phyloP scores from a whole-genome alignment of 345 rosid genomes.

The Salix dunnii region DNA sequence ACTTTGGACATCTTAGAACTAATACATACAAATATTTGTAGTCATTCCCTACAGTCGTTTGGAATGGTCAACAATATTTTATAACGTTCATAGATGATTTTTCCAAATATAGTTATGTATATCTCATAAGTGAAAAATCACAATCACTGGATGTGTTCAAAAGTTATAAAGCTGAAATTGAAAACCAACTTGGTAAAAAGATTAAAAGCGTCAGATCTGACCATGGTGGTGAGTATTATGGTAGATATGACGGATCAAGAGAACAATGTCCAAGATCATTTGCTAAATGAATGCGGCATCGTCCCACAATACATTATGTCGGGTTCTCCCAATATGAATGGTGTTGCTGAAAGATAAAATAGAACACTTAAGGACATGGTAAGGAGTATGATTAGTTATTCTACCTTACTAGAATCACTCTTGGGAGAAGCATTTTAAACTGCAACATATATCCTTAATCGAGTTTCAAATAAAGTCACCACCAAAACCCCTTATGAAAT shows the following conservation, averaged over 20 bases:
- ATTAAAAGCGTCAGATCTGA: not conserved
- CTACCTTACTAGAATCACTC: too few species aligned
- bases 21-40: slow-evolving; percentile 17
- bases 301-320: too few species aligned
- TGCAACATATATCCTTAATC: too few species aligned
- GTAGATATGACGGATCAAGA: not conserved
- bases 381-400: too few species aligned
- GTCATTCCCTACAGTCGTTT: slow-evolving; percentile 7
- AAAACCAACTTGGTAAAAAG: not conserved
- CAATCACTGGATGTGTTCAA: not conserved
- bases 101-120: not conserved
- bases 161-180: not conserved
- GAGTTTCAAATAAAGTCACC: too few species aligned
- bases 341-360: too few species aligned
- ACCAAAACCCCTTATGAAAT: too few species aligned
- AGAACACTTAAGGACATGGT: too few species aligned
- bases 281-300: not conserved
- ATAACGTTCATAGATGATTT: not conserved
- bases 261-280: not conserved
- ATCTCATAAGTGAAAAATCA: not conserved
- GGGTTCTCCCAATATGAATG: too few species aligned
- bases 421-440: too few species aligned
- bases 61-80: not conserved
- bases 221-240: not conserved
- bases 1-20: slow-evolving; percentile 11